These are phyloP conservation scores for Fusarium sp. DNA, from an alignment of 2,329 filamentous ascomycete species.

Conservation along the genomic window DNA sequence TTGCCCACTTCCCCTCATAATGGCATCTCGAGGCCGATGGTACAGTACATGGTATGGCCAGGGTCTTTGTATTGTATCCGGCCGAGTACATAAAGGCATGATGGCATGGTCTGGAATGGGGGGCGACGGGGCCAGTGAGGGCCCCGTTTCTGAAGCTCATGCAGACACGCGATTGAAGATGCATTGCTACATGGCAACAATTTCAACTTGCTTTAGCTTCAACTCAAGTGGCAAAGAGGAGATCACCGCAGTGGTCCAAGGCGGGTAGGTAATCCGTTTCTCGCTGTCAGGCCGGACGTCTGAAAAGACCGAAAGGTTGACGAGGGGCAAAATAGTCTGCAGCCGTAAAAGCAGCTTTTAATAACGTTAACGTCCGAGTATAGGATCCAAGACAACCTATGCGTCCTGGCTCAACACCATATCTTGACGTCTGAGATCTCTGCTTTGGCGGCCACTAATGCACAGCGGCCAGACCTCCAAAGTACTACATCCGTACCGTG, in stretches of 20 bases:
- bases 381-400: conserved; percentile 4
- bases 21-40: conserved; percentile 12
- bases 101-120: conserved; percentile 38
- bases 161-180: conserved; percentile 44
- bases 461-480: conserved; percentile 41
- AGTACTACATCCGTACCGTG: conserved; percentile 32
- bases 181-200: conserved; percentile 42
- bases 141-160: conserved; percentile 42
- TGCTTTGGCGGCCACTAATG: conserved; percentile 51
- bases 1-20: conserved; percentile 13
- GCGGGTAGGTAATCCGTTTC: conserved; percentile 43
- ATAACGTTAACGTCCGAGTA: conserved; percentile 7
- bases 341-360: conserved; percentile 16
- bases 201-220: conserved; percentile 44
- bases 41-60: conserved; percentile 12
- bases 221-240: conserved; percentile 47
- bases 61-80: conserved; percentile 29
- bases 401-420: conserved; percentile 47
- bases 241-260: conserved; percentile 36
- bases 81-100: conserved; percentile 28
- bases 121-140: conserved; percentile 31
- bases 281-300: conserved; percentile 34
- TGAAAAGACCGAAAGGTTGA: conserved; percentile 31
- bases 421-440: conserved; percentile 49
- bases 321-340: conserved; percentile 37